phyloP scores from a whole-genome alignment of 2,329 filamentous ascomycete species.

The Colletotrichum zoysiae region DNA sequence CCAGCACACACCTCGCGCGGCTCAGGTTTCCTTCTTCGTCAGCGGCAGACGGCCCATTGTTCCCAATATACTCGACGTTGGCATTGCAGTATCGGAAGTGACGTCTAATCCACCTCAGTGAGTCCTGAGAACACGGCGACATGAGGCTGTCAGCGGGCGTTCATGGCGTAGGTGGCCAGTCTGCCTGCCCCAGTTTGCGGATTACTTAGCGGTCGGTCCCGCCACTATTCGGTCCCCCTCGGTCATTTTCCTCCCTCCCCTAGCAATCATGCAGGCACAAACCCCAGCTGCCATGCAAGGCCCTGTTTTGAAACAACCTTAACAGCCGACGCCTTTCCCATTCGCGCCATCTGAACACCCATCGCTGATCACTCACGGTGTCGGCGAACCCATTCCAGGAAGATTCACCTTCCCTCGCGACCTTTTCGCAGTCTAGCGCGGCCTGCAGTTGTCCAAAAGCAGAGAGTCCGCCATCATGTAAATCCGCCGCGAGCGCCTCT shows the following conservation, averaged over 20 bases:
- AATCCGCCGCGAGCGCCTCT: slow-evolving; percentile 33
- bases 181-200: slow-evolving; percentile 10
- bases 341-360: slow-evolving; percentile 17
- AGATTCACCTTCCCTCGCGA: slow-evolving; percentile 18
- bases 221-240: slow-evolving; percentile 30
- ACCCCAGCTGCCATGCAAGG: slow-evolving; percentile 30
- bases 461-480: slow-evolving; percentile 12
- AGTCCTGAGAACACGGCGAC: neutral
- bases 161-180: slow-evolving; percentile 14
- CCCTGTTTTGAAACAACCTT: slow-evolving; percentile 41
- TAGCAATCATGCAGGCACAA: slow-evolving; percentile 26
- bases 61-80: neutral
- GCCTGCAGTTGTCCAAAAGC: slow-evolving; percentile 5
- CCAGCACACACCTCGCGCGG: slow-evolving; percentile 19
- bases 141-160: slow-evolving; percentile 10
- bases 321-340: slow-evolving; percentile 26
- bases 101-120: neutral
- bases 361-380: slow-evolving; percentile 4
- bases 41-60: slow-evolving; percentile 3
- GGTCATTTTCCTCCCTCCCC: slow-evolving; percentile 31
- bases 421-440: slow-evolving; percentile 30
- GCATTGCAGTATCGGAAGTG: slow-evolving; percentile 13
- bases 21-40: slow-evolving; percentile 2
- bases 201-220: slow-evolving; percentile 31
- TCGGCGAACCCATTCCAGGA: slow-evolving; percentile 21